Base-by-base conservation (phyloP, 768 basidiomycete genomes). In the Russula sp. region DNA sequence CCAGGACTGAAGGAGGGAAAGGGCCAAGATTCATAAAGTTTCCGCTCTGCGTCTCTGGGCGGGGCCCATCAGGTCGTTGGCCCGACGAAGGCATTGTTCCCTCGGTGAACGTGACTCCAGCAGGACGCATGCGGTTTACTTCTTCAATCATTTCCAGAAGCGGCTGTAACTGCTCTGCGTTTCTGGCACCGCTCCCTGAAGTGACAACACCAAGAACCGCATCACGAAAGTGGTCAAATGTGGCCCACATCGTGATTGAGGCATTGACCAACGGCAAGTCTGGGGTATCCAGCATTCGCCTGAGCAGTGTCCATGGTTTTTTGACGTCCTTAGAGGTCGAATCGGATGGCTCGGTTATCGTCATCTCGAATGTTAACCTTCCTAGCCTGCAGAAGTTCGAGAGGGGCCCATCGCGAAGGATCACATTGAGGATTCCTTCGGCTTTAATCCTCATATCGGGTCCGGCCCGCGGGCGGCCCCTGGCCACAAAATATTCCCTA, bases 391-490 rank as follows among this genome's bases (percentile, higher is more conserved):
- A 61, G 40, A 61, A 61, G 3, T 31, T 55, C 45, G 20, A 35
- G 16, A 61, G 45, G 16, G 60, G 60, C 4, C 60, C 60, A 14
- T 55, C 53, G 22, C 44, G 45, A 4, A 48, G 42, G 16, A 42
- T 9, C n/a, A 55, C n/a, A 6, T 2, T 32, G 22, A 61, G 47
- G 2, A 39, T n/a, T 14, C 16, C 37, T 6, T 27, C 14, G 4
- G 53, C 35, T 22, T 20, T 55, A 9, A 16, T 48, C 44, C 32
- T 3, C 16, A 20, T 3, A 18, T 48, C 35, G 45, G 27, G 31
- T 2, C 18, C n/a, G 18, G 6, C 22, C 27, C 2, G 27, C 27
- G 27, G 27, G 27, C 1, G 27, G 27, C 27, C 27, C 27, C 27
- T 13, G 51, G 7, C 9, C 18, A 3, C 9, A 22, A 40, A 39